phyloP scores from a whole-genome alignment of 768 basidiomycete genomes.

The Hericium erinaceus region DNA sequence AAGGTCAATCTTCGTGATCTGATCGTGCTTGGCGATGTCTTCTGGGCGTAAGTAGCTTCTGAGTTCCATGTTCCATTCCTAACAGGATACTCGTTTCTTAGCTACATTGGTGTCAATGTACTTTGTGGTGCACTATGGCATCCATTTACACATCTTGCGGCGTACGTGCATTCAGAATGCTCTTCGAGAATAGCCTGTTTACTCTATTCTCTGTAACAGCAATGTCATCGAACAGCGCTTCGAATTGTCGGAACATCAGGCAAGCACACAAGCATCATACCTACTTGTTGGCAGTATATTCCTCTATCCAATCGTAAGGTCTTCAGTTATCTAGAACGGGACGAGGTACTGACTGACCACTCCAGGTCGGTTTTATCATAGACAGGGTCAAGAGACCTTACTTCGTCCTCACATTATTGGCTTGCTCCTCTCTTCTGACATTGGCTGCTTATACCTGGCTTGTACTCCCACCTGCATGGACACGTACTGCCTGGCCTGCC shows the following conservation, averaged over 20 bases:
- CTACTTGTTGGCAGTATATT: constrained; percentile 60
- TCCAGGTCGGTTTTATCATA: constrained; percentile 55
- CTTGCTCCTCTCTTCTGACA: constrained; percentile 50
- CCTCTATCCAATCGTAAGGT: constrained; percentile 58
- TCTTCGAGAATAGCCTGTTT: neutral
- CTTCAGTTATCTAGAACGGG: neutral
- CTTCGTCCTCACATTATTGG: constrained; percentile 48
- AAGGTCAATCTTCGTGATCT: constrained; percentile 53
- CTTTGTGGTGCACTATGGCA: constrained; percentile 72
- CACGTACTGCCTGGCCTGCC: constrained; percentile 50
- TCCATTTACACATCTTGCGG: constrained; percentile 67
- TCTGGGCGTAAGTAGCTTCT: constrained; percentile 53
- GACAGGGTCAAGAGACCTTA: constrained; percentile 50
- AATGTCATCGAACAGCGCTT: constrained; percentile 70
- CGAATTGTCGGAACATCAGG: constrained; percentile 45
- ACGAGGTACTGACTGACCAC: neutral
- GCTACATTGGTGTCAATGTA: constrained; percentile 68
- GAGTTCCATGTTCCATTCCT: neutral
- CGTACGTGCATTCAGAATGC: constrained; percentile 33
- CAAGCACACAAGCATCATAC: constrained; percentile 60
- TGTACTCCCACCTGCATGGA: constrained; percentile 46
- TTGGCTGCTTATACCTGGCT: constrained; percentile 60
- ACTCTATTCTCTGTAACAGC: constrained; percentile 24
- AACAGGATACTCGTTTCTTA: constrained; percentile 17
- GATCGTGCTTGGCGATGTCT: constrained; percentile 61